Conservation (phyloP, 257 asterid genomes). For the Solanum lycopersicoides region DNA sequence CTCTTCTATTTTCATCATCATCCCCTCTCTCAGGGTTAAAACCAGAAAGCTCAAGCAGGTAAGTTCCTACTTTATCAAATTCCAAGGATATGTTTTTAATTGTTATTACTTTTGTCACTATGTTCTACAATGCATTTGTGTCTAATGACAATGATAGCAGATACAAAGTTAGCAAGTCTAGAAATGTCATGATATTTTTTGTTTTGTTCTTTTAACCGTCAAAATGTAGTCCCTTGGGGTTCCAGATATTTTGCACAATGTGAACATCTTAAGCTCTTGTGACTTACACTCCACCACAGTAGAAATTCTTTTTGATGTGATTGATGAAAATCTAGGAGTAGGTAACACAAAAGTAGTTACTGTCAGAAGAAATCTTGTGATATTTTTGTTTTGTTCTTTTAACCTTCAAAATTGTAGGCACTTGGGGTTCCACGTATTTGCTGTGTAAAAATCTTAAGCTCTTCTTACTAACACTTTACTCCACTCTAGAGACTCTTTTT, state of each 20-base stretch:
- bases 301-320: background rate
- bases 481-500: background rate
- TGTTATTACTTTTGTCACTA: background rate
- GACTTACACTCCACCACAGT: background rate
- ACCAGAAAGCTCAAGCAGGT: conserved; percentile 16
- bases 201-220: background rate
- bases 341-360: background rate
- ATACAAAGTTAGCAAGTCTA: background rate
- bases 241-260: background rate
- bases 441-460: background rate
- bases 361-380: background rate
- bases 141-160: background rate
- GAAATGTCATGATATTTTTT: background rate
- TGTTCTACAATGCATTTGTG: background rate
- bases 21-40: background rate
- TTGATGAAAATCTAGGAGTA: background rate
- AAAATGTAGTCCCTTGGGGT: background rate
- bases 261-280: background rate
- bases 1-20: conserved; percentile 10
- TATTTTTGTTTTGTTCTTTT: background rate
- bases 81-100: background rate
- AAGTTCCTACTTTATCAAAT: background rate
- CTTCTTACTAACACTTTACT: background rate
- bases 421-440: background rate
- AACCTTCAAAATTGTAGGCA: background rate